These are phyloP conservation scores for Haplosporangium sp. DNA, from an alignment of 371 early-diverging fungal species.

Conservation along the genomic window DNA sequence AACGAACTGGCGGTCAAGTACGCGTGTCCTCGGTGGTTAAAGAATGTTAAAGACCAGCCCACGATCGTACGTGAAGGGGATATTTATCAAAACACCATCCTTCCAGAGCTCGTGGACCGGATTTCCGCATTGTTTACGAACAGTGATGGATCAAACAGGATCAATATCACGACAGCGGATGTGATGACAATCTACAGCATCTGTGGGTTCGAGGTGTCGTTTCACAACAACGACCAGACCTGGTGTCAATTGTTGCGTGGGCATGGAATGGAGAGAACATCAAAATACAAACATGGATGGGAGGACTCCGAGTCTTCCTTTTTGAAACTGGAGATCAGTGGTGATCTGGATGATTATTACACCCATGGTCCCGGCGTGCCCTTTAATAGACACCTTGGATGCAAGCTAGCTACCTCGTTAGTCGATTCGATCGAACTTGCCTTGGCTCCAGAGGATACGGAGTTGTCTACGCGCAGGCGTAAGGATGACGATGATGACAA, in stretches of 20 bases:
- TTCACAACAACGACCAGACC: slow-evolving; percentile 33
- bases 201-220: slow-evolving; percentile 38
- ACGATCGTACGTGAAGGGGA: slow-evolving; percentile 6
- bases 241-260: slow-evolving; percentile 32
- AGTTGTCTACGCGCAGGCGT: neutral
- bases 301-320: slow-evolving; percentile 4
- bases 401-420: slow-evolving; percentile 23
- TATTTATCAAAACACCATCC: slow-evolving; percentile 10
- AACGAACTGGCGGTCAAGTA: slow-evolving; percentile 47
- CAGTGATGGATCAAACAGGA: neutral
- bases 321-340: slow-evolving; percentile 24
- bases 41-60: slow-evolving; percentile 17
- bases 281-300: neutral
- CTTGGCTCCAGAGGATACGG: neutral
- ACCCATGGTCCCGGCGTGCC: slow-evolving; percentile 38
- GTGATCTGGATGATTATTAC: slow-evolving; percentile 43
- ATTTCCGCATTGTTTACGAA: neutral
- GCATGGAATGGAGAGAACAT: neutral
- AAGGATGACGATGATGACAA: slow-evolving; percentile 26
- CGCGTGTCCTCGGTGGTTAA: slow-evolving; percentile 43
- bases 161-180: slow-evolving; percentile 37
- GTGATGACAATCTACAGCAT: slow-evolving; percentile 22
- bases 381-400: slow-evolving; percentile 44
- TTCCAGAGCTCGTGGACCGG: slow-evolving; percentile 18
- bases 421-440: slow-evolving; percentile 19